These are phyloP conservation scores for Thalassiosira ordinaria DNA, from an alignment of 352 stramenopile genomes.

Conservation along the genomic window DNA sequence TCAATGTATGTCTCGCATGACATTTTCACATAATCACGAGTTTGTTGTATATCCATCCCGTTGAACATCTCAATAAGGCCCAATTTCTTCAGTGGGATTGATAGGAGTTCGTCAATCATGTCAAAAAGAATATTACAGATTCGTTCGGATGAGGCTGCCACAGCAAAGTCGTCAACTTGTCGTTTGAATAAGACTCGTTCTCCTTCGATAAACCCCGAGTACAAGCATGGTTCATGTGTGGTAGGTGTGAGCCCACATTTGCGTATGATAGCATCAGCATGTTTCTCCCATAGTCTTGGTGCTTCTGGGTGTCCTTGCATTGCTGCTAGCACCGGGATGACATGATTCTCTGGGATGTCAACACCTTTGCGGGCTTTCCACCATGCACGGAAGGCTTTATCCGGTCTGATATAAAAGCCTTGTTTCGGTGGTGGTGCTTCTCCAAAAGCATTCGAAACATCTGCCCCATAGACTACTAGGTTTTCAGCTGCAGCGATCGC, in stretches of 20 bases:
- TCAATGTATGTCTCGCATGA: constrained; percentile 32
- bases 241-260: constrained; percentile 40
- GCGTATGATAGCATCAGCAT: constrained; percentile 46
- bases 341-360: constrained; percentile 9
- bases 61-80: constrained; percentile 35
- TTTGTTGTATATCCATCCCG: constrained; percentile 48
- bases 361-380: background rate
- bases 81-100: constrained; percentile 26
- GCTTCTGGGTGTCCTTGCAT: constrained; percentile 59
- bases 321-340: constrained; percentile 35
- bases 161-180: constrained; percentile 67
- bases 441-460: constrained; percentile 12
- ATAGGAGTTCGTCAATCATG: constrained; percentile 30
- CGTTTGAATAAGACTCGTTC: constrained; percentile 48
- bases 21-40: constrained; percentile 37
- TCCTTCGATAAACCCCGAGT: constrained; percentile 32
- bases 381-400: constrained; percentile 34
- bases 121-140: constrained; percentile 26
- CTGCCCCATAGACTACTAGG: background rate
- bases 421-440: background rate
- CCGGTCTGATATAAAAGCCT: constrained; percentile 35
- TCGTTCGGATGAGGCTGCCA: constrained; percentile 47
- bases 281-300: constrained; percentile 52
- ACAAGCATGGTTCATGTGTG: constrained; percentile 58
- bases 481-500: background rate